A percentile compares a stretch with the other conserved stretches of the same genome.
phyloP scores from a whole-genome alignment of 345 rosid species.

The Rhodamnia rubescens region DNA sequence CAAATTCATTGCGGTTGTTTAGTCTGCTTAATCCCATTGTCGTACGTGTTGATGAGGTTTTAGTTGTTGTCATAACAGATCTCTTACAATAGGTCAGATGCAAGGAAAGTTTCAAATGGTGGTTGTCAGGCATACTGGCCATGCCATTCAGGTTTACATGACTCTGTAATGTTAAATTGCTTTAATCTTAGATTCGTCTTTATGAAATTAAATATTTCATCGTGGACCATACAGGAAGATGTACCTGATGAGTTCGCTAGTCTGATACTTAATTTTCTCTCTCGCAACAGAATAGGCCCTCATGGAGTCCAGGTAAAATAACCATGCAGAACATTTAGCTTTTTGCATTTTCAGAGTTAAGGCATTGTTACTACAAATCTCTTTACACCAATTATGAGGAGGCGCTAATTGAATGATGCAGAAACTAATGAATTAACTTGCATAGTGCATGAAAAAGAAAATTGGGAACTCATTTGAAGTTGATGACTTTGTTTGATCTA shows the following conservation, averaged over 20 bases:
- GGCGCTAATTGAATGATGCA: background rate
- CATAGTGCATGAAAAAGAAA: background rate
- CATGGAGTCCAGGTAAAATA: constrained; percentile 69
- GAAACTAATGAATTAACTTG: background rate
- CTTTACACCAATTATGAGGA: background rate
- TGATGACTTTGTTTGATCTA: background rate
- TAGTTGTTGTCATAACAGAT: constrained; percentile 24
- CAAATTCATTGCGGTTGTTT: background rate
- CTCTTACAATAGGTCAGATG: constrained; percentile 96
- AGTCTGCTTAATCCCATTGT: background rate
- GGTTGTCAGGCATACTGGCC: constrained; percentile 88
- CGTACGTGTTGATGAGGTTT: background rate
- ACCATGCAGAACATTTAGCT: background rate
- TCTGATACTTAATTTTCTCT: constrained; percentile 49
- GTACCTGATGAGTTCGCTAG: constrained; percentile 83
- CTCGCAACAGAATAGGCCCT: constrained; percentile 79
- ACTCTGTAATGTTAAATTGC: background rate
- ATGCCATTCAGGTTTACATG: constrained; percentile 79
- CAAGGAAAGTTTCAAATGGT: constrained; percentile 99
- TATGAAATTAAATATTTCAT: background rate
- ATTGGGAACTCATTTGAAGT: background rate
- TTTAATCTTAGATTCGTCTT: background rate
- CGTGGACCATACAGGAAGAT: constrained; percentile 52
- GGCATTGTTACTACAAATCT: background rate
- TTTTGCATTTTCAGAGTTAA: background rate